Evolutionary conservation across 2,329 filamentous ascomycete species (phyloP).

Genomic region (Neopestalotiopsis rosae): DNA sequence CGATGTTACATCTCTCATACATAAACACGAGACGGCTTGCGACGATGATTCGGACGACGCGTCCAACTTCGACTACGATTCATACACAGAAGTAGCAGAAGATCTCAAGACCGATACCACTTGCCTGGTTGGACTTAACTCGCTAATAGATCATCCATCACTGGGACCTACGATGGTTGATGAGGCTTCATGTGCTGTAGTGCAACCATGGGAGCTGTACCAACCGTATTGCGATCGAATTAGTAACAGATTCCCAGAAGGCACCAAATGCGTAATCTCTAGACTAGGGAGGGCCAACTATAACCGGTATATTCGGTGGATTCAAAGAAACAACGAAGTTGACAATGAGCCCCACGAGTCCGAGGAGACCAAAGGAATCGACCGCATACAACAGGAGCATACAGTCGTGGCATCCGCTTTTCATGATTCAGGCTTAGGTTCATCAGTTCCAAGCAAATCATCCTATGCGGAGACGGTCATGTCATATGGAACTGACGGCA

Average conservation of each 20-base stretch:
- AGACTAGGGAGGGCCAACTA: too few species aligned
- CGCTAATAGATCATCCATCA: background rate
- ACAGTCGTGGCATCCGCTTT: background rate
- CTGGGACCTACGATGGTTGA: too few species aligned
- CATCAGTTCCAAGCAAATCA: background rate
- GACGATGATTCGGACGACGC: background rate
- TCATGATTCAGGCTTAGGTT: conserved; percentile 8
- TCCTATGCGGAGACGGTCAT: conserved; percentile 7
- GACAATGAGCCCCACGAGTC: too few species aligned
- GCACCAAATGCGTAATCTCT: too few species aligned
- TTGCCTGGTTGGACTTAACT: background rate
- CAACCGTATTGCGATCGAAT: background rate
- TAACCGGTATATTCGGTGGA: too few species aligned
- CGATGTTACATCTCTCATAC: background rate
- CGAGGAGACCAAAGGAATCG: too few species aligned
- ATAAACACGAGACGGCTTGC: too few species aligned
- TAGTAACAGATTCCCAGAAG: too few species aligned
- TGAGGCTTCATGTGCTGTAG: too few species aligned
- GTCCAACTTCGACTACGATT: background rate
- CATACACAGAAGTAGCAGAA: background rate
- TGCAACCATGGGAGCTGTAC: too few species aligned
- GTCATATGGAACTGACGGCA: background rate
- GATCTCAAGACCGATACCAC: background rate
- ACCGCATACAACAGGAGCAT: too few species aligned
- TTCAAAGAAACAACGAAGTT: too few species aligned